phyloP scores from a whole-genome alignment of 1,284 basidiomycete genomes.

The Leucoagaricus sp. region DNA sequence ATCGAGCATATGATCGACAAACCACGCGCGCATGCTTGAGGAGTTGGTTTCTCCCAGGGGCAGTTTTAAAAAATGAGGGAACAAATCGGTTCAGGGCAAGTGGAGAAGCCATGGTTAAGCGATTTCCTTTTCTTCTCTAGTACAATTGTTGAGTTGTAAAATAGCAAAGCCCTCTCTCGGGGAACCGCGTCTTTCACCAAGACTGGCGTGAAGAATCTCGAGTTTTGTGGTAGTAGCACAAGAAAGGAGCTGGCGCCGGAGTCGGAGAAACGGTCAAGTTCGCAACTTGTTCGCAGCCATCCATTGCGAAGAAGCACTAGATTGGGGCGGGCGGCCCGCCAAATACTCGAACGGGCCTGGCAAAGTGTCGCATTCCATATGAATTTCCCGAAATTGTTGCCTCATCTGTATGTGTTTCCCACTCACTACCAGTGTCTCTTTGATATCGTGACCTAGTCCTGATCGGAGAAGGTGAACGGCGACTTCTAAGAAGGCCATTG shows the following conservation, averaged over 20 bases:
- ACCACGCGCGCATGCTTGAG: constrained; percentile 1
- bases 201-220: no score
- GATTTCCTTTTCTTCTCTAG: neutral
- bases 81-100: neutral
- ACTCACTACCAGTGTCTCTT: neutral
- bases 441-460: neutral
- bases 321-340: no score
- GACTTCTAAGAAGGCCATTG: neutral
- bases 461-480: neutral
- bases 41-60: neutral
- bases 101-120: neutral
- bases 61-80: neutral
- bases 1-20: constrained; percentile 7
- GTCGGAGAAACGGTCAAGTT: no score
- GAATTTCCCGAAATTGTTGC: constrained; percentile 7
- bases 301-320: no score
- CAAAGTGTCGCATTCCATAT: neutral
- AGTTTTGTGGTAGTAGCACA: no score
- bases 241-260: no score
- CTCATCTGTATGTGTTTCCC: neutral
- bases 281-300: no score
- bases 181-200: no score
- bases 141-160: neutral
- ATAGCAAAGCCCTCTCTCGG: neutral
- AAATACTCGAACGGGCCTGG: no score